Conservation (phyloP, 495 filamentous ascomycete species). For the Penicillium bialowiezense region DNA sequence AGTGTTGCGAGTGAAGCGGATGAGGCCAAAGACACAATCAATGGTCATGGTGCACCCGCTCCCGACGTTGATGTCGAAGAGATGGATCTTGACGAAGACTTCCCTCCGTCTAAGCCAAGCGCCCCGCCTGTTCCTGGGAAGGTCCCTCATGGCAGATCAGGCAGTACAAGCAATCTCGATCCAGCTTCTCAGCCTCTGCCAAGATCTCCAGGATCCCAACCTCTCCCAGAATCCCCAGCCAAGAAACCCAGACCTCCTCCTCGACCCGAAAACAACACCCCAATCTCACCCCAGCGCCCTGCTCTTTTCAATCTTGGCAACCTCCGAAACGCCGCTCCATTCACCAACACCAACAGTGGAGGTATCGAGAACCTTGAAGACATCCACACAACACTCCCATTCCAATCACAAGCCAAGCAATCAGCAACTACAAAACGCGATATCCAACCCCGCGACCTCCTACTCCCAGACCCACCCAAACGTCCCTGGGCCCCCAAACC, state of each 20-base stretch:
- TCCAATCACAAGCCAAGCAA: constrained; percentile 57
- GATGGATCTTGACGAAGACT: constrained; percentile 52
- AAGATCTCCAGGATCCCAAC: constrained; percentile 15
- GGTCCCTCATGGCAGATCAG: neutral
- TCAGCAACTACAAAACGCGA: constrained; percentile 25
- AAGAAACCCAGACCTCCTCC: constrained; percentile 24
- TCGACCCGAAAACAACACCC: constrained; percentile 37
- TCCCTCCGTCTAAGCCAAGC: constrained; percentile 13
- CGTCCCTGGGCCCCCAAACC: constrained; percentile 40
- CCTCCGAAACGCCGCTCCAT: constrained; percentile 65
- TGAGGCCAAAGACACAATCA: constrained; percentile 33
- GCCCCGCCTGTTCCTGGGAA: constrained; percentile 8
- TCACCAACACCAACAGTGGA: constrained; percentile 51
- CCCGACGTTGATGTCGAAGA: constrained; percentile 28
- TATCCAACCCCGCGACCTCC: constrained; percentile 38
- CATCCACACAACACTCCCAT: constrained; percentile 66
- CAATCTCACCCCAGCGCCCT: constrained; percentile 39
- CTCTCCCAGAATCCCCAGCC: constrained; percentile 14
- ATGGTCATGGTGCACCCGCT: constrained; percentile 14
- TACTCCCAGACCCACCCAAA: constrained; percentile 62
- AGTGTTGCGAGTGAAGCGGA: constrained; percentile 44
- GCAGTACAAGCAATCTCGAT: constrained; percentile 15
- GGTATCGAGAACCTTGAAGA: constrained; percentile 63
- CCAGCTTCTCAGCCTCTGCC: constrained; percentile 14
- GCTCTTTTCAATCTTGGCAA: constrained; percentile 55